Base-by-base conservation (phyloP, 352 stramenopile genomes). In the Pythium aristosporum region DNA sequence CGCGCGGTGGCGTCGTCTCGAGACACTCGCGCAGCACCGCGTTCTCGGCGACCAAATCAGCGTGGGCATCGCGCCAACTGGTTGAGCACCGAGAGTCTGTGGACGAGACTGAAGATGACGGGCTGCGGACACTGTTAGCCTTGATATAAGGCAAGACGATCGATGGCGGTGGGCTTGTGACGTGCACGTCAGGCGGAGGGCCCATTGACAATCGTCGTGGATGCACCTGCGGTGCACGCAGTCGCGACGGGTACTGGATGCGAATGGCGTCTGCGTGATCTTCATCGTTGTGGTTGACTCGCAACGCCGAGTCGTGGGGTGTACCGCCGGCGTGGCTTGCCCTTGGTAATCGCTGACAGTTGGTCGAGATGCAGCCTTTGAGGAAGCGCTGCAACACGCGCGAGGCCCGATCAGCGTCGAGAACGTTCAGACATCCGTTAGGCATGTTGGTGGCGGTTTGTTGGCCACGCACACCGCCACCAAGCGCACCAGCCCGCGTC, bases 1-100 rank as follows among this genome's bases (percentile, higher is more conserved):
- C 56, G 16, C 56, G 56, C 20, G 55, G 42, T 30, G 55, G 42
- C 5, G 55, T 61, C 18, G 30, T 21, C n/a, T 43, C 30, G 28
- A 61, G 55, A 1, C 55, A 42, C 10, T 42, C 44, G 28, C 55
- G 55, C n/a, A 56, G 20, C 30, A n/a, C 56, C 9, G 32, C 44
- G 36, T 55, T 65, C 23, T 57, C 48, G 2, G 5, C 20, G 9
- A 37, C 34, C 2, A 58, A 16, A 0, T 57, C 2, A 0, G 1
- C 6, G 44, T 55, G 56, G 0, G 44, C 10, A 30, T 63, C 44
- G n/a, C 46, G 12, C 56, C 56, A 63, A 43, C 56, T 56, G 8
- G 44, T 3, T 8, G 56, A 55, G 21, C 42, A 34, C 11, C 28
- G 34, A 28, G 50, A 57, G 20, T 57, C 50, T n/a, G n/a, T 39